Evolutionary conservation across 1,284 basidiomycete genomes (phyloP), one percentile per base, ranked within the genome.

Genomic region (Rhodotorula sp.): DNA sequence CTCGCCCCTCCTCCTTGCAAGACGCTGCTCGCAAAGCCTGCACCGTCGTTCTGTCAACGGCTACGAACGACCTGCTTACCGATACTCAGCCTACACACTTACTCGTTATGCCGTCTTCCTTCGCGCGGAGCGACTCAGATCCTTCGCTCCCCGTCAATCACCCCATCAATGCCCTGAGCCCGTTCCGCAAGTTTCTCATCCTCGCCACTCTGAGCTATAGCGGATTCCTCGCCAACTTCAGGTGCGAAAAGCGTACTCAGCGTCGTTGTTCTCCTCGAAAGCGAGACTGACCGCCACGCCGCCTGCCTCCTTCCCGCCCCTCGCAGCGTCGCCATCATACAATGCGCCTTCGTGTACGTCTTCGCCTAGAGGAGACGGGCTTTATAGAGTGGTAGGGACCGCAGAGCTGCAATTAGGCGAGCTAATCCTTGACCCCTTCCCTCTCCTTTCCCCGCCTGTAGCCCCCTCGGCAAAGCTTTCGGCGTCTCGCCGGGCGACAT

Each of bases 201-300:
- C 76, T 82, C 36, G 55, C 74, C 51, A 75, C 79, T 15, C 61
- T 62, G 12, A 22, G 32, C n/a, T 62, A 51, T 37, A 41, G 34
- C 10, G 76, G 80, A 51, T 70, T 81, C 54, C 76, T 80, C 25
- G 78, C 77, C 32, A 81, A 82, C 68, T 80, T 80, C 64, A 73
- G 72, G 61, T 62, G 61, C 21, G 61, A 13, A 0, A 1, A 2
- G 3, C 1, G 13, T 25, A 8, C 27, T 9, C 39, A 3, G 22
- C 27, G 12, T 22, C 10, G 10, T 3, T 21, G 70, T 76, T 70
- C 12, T 54, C 53, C 15, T 29, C 29, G 53, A 29, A 34, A 8
- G 53, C 15, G 29, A 8, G 53, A 27, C 48, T n/a, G 22, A 25
- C 27, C 25, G 27, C 48, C 21, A 5, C 44, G 13, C 44, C 17